Percentiles rank a stretch among this genome's conserved stretches.
Conservation (phyloP, 495 filamentous ascomycete genomes). For the Jackrogersella multiformis region DNA sequence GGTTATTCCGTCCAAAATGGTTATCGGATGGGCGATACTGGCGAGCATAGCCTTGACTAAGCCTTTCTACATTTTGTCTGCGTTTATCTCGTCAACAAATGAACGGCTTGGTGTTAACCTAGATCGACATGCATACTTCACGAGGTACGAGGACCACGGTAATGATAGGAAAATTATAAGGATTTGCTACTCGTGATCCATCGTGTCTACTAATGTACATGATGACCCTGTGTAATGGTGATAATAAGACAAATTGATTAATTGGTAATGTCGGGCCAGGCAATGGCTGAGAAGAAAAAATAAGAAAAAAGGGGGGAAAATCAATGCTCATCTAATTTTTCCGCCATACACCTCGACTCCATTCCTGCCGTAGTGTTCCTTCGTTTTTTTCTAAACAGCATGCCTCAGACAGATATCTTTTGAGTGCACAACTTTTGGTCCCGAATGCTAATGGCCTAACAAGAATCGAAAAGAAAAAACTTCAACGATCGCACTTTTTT, state of each 20-base stretch:
- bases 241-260: conserved; percentile 12
- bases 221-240: conserved; percentile 1
- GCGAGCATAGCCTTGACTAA: not conserved
- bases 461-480: conserved; percentile 23
- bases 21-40: not conserved
- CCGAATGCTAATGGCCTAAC: conserved; percentile 16
- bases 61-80: not conserved
- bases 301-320: conserved; percentile 11
- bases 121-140: not conserved
- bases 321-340: conserved; percentile 30
- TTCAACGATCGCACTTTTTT: conserved; percentile 13
- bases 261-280: not conserved
- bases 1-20: not conserved
- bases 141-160: not conserved
- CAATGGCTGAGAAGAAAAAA: not conserved
- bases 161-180: not conserved
- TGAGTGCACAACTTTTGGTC: conserved; percentile 22
- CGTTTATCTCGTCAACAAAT: not conserved
- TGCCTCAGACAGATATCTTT: conserved; percentile 8
- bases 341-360: conserved; percentile 36
- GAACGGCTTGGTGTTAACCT: not conserved
- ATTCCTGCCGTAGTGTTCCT: conserved; percentile 27
- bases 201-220: conserved; percentile 24
- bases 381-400: conserved; percentile 31
- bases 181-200: not conserved